A percentile compares a stretch with the other conserved stretches of the same genome.
Conservation (phyloP, 129 eudicot species). For the Lactuca saligna region DNA sequence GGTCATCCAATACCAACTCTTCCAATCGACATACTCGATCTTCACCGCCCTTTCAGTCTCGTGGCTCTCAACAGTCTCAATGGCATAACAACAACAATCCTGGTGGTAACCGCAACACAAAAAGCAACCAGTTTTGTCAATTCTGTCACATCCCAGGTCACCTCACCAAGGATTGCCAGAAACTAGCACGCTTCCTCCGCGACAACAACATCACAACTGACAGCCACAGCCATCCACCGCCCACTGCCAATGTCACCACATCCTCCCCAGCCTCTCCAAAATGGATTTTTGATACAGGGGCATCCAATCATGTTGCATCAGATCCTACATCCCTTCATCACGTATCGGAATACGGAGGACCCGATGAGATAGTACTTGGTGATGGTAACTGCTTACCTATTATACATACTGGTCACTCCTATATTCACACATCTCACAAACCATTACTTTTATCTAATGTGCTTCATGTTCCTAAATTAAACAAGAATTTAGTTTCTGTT, state of each 20-base stretch:
- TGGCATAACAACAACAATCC: neutral
- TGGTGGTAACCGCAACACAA: neutral
- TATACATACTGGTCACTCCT: neutral
- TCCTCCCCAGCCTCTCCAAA: neutral
- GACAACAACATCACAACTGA: neutral
- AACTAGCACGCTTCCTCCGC: neutral
- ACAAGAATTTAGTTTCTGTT: too few species aligned
- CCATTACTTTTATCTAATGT: neutral
- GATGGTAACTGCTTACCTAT: slow-evolving; percentile 4
- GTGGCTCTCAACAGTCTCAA: neutral
- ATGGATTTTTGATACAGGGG: slow-evolving; percentile 2
- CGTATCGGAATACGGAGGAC: too few species aligned
- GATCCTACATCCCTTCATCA: neutral
- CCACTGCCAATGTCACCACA: neutral
- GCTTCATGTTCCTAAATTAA: too few species aligned
- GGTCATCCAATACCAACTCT: too few species aligned
- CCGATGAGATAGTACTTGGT: slow-evolving; percentile 4
- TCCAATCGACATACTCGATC: too few species aligned
- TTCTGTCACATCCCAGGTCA: too few species aligned
- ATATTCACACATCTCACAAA: neutral
- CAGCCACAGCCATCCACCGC: neutral
- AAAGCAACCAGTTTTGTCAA: neutral
- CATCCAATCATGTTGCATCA: slow-evolving; percentile 5
- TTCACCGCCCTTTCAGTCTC: too few species aligned
- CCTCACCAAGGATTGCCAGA: too few species aligned